Percentiles rank a stretch among this genome's conserved stretches.
phyloP scores from a whole-genome alignment of 352 stramenopile genomes.

The Pelagophyceae sp. region DNA sequence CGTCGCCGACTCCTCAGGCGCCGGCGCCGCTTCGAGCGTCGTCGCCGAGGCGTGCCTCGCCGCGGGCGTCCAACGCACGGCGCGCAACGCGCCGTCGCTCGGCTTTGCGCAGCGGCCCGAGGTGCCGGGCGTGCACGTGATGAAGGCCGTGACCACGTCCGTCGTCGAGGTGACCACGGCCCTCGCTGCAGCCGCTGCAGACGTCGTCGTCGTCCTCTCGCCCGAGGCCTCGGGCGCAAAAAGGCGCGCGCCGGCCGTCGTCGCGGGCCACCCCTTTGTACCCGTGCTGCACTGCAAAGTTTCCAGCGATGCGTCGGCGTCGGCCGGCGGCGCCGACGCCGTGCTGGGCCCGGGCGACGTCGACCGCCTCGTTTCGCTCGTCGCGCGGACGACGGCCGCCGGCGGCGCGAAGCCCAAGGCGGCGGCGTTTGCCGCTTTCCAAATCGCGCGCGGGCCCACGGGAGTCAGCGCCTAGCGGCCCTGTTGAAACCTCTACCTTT shows the following conservation, averaged over 20 bases:
- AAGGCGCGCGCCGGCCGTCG: too few species aligned
- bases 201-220: constrained; percentile 4
- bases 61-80: too few species aligned
- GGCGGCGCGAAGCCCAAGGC: background rate
- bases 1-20: too few species aligned
- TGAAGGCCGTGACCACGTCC: constrained; percentile 13
- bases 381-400: background rate
- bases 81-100: background rate
- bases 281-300: constrained; percentile 18
- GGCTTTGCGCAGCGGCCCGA: constrained; percentile 13
- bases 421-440: background rate
- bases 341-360: background rate
- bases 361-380: background rate
- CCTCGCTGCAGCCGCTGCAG: constrained; percentile 7
- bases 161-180: constrained; percentile 23
- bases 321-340: background rate
- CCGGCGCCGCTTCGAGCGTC: too few species aligned
- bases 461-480: background rate
- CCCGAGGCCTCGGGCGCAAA: background rate
- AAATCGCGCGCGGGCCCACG: background rate
- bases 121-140: constrained; percentile 24
- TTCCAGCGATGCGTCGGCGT: background rate
- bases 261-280: constrained; percentile 26
- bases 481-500: too few species aligned
- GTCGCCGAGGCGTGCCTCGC: too few species aligned